Conservation (phyloP, 768 basidiomycete genomes). For the Rhodocollybia butyracea region DNA sequence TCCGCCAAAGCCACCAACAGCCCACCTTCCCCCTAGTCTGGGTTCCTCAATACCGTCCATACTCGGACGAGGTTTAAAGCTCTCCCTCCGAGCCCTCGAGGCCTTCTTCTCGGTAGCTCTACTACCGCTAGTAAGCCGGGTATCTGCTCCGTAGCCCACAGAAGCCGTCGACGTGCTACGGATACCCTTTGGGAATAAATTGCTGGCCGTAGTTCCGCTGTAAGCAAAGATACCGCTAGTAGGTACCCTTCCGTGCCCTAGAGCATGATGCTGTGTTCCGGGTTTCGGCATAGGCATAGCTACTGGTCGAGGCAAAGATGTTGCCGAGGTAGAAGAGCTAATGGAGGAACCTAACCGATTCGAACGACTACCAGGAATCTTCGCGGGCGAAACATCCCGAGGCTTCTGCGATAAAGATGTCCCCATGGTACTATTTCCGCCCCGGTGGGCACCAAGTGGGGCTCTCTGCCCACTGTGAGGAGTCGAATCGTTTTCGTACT, state of each 20-base stretch:
- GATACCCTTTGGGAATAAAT: slow-evolving; percentile 21
- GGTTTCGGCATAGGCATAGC: slow-evolving; percentile 50
- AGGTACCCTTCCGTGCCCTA: slow-evolving; percentile 54
- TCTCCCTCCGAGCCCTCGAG: slow-evolving; percentile 60
- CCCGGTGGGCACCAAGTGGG: slow-evolving; percentile 40
- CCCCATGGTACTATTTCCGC: slow-evolving; percentile 27
- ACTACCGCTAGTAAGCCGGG: slow-evolving; percentile 15
- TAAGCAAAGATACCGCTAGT: slow-evolving; percentile 17
- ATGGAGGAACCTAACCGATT: slow-evolving; percentile 15
- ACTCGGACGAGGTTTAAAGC: slow-evolving; percentile 81
- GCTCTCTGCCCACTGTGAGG: slow-evolving; percentile 26
- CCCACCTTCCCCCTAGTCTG: slow-evolving; percentile 19
- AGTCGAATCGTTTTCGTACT: slow-evolving; percentile 40
- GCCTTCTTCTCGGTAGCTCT: slow-evolving; percentile 43
- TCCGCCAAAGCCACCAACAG: slow-evolving; percentile 25
- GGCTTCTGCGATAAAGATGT: slow-evolving; percentile 9
- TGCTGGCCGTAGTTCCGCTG: neutral
- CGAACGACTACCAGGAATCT: slow-evolving; percentile 32
- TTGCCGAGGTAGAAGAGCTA: slow-evolving; percentile 27
- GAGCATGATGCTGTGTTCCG: slow-evolving; percentile 48
- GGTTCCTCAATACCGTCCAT: slow-evolving; percentile 42
- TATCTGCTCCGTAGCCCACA: slow-evolving; percentile 18
- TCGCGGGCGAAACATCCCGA: slow-evolving; percentile 46
- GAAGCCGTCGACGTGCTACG: slow-evolving; percentile 18
- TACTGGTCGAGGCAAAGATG: slow-evolving; percentile 38